phyloP scores from a whole-genome alignment of 768 basidiomycete species.

The Serendipita indica region DNA sequence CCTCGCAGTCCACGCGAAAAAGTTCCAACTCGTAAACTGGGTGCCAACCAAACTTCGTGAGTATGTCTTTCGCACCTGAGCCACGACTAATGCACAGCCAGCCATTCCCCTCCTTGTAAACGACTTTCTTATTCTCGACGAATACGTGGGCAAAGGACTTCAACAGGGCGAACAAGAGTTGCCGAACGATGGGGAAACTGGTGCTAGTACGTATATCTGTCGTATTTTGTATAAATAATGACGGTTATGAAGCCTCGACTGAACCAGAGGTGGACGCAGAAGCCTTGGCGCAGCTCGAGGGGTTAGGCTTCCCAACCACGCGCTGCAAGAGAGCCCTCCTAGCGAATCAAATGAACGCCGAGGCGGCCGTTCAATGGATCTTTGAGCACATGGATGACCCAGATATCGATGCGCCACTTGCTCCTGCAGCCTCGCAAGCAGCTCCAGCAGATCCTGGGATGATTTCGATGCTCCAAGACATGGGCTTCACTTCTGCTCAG shows the following conservation, averaged over 20 bases:
- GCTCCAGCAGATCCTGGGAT: slow-evolving; percentile 34
- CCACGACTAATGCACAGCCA: slow-evolving; percentile 19
- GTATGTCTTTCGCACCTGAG: slow-evolving; percentile 17
- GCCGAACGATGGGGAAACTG: slow-evolving; percentile 36
- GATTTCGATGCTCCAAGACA: slow-evolving; percentile 61
- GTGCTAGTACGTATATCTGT: slow-evolving; percentile 13
- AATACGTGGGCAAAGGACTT: slow-evolving; percentile 54
- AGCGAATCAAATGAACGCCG: slow-evolving; percentile 61
- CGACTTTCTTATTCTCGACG: slow-evolving; percentile 44
- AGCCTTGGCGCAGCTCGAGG: slow-evolving; percentile 62
- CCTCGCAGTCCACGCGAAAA: slow-evolving; percentile 78
- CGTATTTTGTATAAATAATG: slow-evolving; percentile 8
- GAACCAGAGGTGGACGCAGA: slow-evolving; percentile 57
- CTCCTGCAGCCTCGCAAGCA: slow-evolving; percentile 19
- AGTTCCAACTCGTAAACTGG: slow-evolving; percentile 93
- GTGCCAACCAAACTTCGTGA: slow-evolving; percentile 85
- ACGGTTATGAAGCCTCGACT: slow-evolving; percentile 17
- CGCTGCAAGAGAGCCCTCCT: slow-evolving; percentile 83
- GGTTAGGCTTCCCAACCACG: slow-evolving; percentile 80
- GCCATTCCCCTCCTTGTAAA: slow-evolving; percentile 72
- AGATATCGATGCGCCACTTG: slow-evolving; percentile 76
- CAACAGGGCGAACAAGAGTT: slow-evolving; percentile 56
- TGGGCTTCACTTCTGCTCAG: slow-evolving; percentile 82
- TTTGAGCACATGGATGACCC: slow-evolving; percentile 92
- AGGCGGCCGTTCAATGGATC: slow-evolving; percentile 88